Percentiles rank a stretch among this genome's conserved stretches.
Conservation (phyloP, 371 early-diverging fungal species). For the Fennellomyces sp. region DNA sequence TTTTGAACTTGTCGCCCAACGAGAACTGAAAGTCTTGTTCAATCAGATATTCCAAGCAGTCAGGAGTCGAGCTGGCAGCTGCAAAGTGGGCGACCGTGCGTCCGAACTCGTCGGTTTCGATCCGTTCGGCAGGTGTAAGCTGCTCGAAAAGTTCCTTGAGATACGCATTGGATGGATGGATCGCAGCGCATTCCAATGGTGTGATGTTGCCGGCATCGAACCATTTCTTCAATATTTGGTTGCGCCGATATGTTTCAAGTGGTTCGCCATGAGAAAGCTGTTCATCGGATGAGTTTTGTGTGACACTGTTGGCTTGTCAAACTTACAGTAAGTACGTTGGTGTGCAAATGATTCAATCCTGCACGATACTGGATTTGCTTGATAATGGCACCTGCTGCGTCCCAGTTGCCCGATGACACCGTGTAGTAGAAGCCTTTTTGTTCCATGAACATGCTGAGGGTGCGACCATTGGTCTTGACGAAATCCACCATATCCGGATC, state of each 20-base stretch:
- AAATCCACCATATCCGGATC: conserved; percentile 1
- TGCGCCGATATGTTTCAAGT: conserved; percentile 39
- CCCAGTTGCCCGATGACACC: conserved; percentile 44
- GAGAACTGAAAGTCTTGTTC: conserved; percentile 30
- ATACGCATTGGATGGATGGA: conserved; percentile 42
- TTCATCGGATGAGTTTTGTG: neutral
- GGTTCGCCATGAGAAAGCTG: conserved; percentile 20
- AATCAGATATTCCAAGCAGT: conserved; percentile 49
- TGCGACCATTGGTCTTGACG: conserved; percentile 5
- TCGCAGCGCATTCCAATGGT: conserved; percentile 52
- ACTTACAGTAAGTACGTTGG: conserved; percentile 45
- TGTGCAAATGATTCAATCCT: conserved; percentile 54
- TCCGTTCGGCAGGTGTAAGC: conserved; percentile 41
- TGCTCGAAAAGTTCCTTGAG: conserved; percentile 43
- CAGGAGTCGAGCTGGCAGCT: conserved; percentile 55
- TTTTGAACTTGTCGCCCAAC: conserved; percentile 38
- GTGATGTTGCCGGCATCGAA: conserved; percentile 32
- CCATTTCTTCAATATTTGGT: conserved; percentile 55
- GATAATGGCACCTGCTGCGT: conserved; percentile 35
- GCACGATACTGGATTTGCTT: conserved; percentile 3
- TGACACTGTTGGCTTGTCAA: too few species aligned
- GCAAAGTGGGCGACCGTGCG: conserved; percentile 63
- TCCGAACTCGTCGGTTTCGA: conserved; percentile 44
- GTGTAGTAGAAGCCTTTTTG: conserved; percentile 38
- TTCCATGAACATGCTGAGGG: neutral